Evolutionary conservation across 805 yeast genomes (phyloP).

Genomic region (Kodamaea kaohsiungensis): DNA sequence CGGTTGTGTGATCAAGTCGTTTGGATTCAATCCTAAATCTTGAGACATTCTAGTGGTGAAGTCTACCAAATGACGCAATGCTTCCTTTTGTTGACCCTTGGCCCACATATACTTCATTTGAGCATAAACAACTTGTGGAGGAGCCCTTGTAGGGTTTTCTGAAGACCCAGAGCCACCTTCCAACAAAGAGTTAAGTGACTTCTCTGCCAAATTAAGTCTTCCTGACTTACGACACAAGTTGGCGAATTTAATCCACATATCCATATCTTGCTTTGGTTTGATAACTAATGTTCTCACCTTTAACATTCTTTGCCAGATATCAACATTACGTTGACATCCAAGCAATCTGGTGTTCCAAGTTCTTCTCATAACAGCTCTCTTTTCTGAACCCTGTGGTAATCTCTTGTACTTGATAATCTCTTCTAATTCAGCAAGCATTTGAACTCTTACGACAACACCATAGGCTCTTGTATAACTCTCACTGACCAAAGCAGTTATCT

Average conservation of each 20-base stretch:
- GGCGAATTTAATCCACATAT: conserved; percentile 97
- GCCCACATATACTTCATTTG: conserved; percentile 98
- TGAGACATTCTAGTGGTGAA: conserved; percentile 90
- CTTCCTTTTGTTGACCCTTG: conserved; percentile 83
- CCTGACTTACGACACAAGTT: conserved; percentile 94
- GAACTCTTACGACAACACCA: conserved; percentile 94
- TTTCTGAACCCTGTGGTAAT: conserved; percentile 80
- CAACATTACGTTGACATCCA: conserved; percentile 96
- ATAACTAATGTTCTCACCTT: conserved; percentile 92
- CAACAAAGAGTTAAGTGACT: conserved; percentile 75
- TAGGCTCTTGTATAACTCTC: conserved; percentile 97
- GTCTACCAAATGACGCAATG: conserved; percentile 79
- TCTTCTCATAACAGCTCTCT: conserved; percentile 72
- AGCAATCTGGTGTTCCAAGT: conserved; percentile 93
- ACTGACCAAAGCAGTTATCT: conserved; percentile 89
- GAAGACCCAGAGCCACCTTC: conserved; percentile 75
- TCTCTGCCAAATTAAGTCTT: conserved; percentile 87
- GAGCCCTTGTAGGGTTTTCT: conserved; percentile 70
- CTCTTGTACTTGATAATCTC: conserved; percentile 90
- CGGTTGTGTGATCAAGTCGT: conserved; percentile 84
- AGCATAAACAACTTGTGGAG: conserved; percentile 97
- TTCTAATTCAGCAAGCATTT: conserved; percentile 95
- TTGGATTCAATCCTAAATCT: conserved; percentile 83
- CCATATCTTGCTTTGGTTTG: conserved; percentile 94
- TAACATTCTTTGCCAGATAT: conserved; percentile 97